phyloP scores from a whole-genome alignment of 1,284 basidiomycete species.

The Bjerkandera adusta region DNA sequence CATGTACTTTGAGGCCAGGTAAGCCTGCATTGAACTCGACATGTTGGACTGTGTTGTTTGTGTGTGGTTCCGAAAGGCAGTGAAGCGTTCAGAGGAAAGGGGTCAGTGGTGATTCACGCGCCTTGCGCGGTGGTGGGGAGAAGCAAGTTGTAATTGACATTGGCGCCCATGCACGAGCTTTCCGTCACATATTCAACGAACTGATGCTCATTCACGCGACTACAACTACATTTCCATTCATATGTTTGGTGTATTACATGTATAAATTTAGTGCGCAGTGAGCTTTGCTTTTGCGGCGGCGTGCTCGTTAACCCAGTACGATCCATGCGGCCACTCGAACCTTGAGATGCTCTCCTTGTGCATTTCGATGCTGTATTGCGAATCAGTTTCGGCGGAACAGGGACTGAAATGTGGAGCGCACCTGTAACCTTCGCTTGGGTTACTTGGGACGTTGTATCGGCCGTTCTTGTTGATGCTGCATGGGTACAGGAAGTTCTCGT shows the following conservation, averaged over 20 bases:
- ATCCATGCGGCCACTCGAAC: conserved; percentile 74
- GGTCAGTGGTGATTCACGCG: no score
- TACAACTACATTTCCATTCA: no score
- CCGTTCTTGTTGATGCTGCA: conserved; percentile 87
- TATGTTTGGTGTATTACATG: no score
- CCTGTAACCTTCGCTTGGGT: conserved; percentile 74
- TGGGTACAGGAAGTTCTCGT: conserved; percentile 90
- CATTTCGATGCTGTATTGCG: conserved; percentile 70
- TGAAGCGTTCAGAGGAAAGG: neutral
- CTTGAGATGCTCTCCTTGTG: conserved; percentile 66
- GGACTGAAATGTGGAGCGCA: conserved; percentile 25
- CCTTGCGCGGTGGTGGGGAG: no score
- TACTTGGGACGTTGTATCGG: conserved; percentile 78
- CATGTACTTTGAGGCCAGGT: conserved; percentile 90
- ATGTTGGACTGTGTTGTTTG: conserved; percentile 1
- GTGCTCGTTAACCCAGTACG: conserved; percentile 55
- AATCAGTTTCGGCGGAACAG: neutral
- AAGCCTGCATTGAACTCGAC: conserved; percentile 54
- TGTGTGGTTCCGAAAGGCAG: neutral
- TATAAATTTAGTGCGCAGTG: conserved; percentile 4
- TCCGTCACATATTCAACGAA: no score
- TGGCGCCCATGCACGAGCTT: no score
- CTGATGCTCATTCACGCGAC: no score
- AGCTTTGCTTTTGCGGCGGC: conserved; percentile 16
- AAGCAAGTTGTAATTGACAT: no score